phyloP scores from a whole-genome alignment of 1,284 basidiomycete genomes.

The Melampsora americana region DNA sequence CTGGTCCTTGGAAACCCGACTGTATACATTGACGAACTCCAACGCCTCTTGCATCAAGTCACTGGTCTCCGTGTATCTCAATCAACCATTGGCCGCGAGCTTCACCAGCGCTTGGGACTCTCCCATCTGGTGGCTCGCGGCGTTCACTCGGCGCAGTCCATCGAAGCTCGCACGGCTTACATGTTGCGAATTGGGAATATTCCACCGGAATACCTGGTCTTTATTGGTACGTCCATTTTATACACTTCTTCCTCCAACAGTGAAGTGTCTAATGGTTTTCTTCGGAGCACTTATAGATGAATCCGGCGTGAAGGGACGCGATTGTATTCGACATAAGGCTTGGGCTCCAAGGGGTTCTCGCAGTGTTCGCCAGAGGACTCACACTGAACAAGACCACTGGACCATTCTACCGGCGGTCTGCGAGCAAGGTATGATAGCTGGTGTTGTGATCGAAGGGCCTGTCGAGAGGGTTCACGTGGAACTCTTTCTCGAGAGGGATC shows the following conservation, averaged over 20 bases:
- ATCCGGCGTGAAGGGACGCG: background rate
- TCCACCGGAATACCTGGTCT: background rate
- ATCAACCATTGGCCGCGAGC: too few relatives aligned
- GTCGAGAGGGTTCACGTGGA: constrained; percentile 3
- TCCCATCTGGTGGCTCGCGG: too few relatives aligned
- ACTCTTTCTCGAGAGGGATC: constrained; percentile 3
- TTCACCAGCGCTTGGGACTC: too few relatives aligned
- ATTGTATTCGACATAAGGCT: constrained; percentile 1
- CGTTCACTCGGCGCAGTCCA: too few relatives aligned
- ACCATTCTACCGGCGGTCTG: background rate
- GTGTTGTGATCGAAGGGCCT: background rate
- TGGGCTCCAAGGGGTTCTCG: constrained; percentile 3
- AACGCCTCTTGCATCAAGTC: too few relatives aligned
- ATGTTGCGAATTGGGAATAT: background rate
- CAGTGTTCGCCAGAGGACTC: background rate
- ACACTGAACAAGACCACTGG: background rate
- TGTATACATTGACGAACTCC: constrained; percentile 9
- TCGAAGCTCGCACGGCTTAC: too few relatives aligned
- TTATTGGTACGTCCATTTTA: constrained; percentile 2
- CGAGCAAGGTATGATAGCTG: background rate
- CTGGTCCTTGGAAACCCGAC: background rate
- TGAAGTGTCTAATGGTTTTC: background rate
- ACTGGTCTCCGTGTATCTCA: too few relatives aligned
- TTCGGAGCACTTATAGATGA: background rate
- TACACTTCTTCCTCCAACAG: background rate